phyloP scores from a whole-genome alignment of 345 rosid species.

The Schrenkiella parvula region DNA sequence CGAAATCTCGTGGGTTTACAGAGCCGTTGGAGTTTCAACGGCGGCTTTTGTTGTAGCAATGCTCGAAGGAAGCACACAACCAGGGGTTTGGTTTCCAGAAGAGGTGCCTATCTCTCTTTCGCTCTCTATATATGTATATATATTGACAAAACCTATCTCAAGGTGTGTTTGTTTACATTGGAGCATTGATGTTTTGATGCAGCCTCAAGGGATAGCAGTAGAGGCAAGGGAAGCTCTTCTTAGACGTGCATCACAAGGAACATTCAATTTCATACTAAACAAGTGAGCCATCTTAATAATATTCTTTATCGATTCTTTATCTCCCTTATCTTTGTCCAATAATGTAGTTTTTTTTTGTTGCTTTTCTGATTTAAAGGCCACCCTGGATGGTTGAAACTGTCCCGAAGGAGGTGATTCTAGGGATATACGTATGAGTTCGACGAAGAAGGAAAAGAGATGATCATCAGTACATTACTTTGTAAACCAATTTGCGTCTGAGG shows the following conservation, averaged over 20 bases:
- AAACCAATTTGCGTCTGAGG: constrained; percentile 15
- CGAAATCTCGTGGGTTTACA: constrained; percentile 30
- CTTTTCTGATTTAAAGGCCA: constrained; percentile 42
- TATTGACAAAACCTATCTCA: neutral
- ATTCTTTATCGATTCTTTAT: neutral
- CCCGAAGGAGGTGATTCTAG: constrained; percentile 76
- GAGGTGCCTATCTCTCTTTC: constrained; percentile 45
- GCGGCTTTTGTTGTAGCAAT: constrained; percentile 79
- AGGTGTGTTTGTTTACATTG: neutral
- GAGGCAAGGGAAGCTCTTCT: constrained; percentile 86
- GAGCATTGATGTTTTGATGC: neutral
- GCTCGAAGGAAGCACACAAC: constrained; percentile 89
- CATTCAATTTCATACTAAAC: constrained; percentile 73
- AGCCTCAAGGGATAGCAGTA: constrained; percentile 87
- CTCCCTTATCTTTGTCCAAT: neutral
- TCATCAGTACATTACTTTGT: constrained; percentile 1
- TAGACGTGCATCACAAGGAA: constrained; percentile 79
- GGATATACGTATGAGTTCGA: constrained; percentile 62
- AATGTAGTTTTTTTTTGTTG: neutral
- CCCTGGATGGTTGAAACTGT: constrained; percentile 93
- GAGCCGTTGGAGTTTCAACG: constrained; percentile 65
- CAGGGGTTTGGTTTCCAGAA: constrained; percentile 98
- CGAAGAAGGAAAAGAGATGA: constrained; percentile 11
- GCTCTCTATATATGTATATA: no score
- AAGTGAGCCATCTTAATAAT: constrained; percentile 40